These are phyloP conservation scores for Termitomyces sp. DNA, from an alignment of 768 basidiomycete genomes.

Conservation along the genomic window DNA sequence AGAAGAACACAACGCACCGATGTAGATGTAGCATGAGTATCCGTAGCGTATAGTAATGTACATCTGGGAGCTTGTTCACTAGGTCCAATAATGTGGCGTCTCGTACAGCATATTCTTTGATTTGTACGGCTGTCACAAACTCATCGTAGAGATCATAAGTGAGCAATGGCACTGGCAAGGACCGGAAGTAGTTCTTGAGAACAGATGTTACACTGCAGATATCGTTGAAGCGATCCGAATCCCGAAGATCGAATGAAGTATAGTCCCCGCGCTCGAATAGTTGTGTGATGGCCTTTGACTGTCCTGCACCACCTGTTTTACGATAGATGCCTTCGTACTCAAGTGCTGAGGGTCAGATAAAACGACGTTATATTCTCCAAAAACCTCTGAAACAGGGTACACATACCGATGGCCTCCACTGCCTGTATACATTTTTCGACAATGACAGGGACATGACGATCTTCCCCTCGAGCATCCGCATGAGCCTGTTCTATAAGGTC, in stretches of 20 bases:
- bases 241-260: slow-evolving; percentile 78
- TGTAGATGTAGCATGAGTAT: slow-evolving; percentile 84
- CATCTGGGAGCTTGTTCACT: slow-evolving; percentile 72
- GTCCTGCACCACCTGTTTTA: slow-evolving; percentile 90
- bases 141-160: slow-evolving; percentile 89
- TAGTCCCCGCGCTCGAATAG: slow-evolving; percentile 94
- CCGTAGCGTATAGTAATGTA: slow-evolving; percentile 84
- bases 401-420: slow-evolving; percentile 79
- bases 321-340: slow-evolving; percentile 99
- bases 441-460: slow-evolving; percentile 73
- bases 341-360: slow-evolving; percentile 48
- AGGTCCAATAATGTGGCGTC: slow-evolving; percentile 57
- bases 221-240: slow-evolving; percentile 91
- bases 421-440: slow-evolving; percentile 96
- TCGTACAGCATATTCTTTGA: slow-evolving; percentile 60
- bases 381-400: neutral
- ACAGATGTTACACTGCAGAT: slow-evolving; percentile 96
- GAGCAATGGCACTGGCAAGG: slow-evolving; percentile 85
- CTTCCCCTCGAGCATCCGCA: slow-evolving; percentile 53
- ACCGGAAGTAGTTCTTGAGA: slow-evolving; percentile 92
- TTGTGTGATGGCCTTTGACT: slow-evolving; percentile 90
- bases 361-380: neutral
- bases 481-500: slow-evolving; percentile 81
- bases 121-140: slow-evolving; percentile 73
- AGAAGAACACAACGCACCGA: slow-evolving; percentile 45